These are phyloP conservation scores for Epicoccum sorghinum DNA, from an alignment of 2,329 filamentous ascomycete species.

Conservation along the genomic window DNA sequence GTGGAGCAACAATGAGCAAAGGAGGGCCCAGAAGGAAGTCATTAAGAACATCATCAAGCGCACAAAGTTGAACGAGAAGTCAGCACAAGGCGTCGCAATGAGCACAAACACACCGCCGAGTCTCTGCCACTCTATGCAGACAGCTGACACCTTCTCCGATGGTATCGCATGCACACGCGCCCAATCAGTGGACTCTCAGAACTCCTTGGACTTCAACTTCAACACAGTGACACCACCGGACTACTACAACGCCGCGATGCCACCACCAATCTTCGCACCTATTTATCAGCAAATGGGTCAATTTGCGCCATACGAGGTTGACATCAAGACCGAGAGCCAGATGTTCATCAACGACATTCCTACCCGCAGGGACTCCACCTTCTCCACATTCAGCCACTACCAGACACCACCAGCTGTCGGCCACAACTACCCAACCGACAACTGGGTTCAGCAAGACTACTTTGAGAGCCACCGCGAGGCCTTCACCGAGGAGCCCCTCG, in stretches of 20 bases:
- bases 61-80: conserved; percentile 92
- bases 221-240: conserved; percentile 63
- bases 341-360: conserved; percentile 93
- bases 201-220: conserved; percentile 69
- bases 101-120: conserved; percentile 72
- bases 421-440: conserved; percentile 68
- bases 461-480: conserved; percentile 73
- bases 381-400: conserved; percentile 92
- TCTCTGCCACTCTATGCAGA: conserved; percentile 80
- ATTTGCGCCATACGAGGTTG: conserved; percentile 85
- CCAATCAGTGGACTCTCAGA: conserved; percentile 80
- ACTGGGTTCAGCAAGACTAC: conserved; percentile 75
- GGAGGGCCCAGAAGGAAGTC: conserved; percentile 85
- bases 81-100: conserved; percentile 58
- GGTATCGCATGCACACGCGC: conserved; percentile 72
- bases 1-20: conserved; percentile 93
- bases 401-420: conserved; percentile 77
- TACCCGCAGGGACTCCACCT: conserved; percentile 81
- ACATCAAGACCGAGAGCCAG: conserved; percentile 93
- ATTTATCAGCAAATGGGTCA: conserved; percentile 61
- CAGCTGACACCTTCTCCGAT: conserved; percentile 80
- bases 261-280: conserved; percentile 54
- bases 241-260: conserved; percentile 66
- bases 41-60: conserved; percentile 98
- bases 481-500: conserved; percentile 61